A percentile compares a stretch with the other conserved stretches of the same genome.
Evolutionary conservation across 192 early-diverging fungal species (phyloP).

Genomic region (Thamnidium elegans): DNA sequence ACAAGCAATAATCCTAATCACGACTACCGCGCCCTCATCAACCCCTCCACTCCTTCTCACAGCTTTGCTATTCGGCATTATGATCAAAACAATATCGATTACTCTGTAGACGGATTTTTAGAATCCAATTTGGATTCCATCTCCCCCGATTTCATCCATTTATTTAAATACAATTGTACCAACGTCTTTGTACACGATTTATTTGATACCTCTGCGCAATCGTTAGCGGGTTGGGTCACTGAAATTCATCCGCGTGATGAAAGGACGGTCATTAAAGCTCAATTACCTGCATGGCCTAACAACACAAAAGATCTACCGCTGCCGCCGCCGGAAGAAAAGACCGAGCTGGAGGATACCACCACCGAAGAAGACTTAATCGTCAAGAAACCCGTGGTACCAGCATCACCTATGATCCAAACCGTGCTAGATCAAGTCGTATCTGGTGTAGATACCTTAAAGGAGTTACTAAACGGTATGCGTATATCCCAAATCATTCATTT

Average conservation of each 20-base stretch:
- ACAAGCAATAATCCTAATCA: conserved; percentile 26
- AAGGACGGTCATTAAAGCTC: conserved; percentile 68
- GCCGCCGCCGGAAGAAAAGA: no score
- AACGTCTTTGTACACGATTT: conserved; percentile 63
- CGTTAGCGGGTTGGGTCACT: conserved; percentile 50
- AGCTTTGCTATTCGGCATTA: conserved; percentile 68
- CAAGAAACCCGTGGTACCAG: background rate
- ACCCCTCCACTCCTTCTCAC: conserved; percentile 28
- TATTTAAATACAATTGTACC: conserved; percentile 60
- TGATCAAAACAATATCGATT: conserved; percentile 48
- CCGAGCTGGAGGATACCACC: no score
- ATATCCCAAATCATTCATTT: conserved; percentile 83
- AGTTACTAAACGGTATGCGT: conserved; percentile 21
- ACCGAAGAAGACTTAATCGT: background rate
- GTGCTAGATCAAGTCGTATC: conserved; percentile 3
- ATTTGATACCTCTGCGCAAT: conserved; percentile 52
- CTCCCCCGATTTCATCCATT: conserved; percentile 67
- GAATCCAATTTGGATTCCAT: conserved; percentile 56
- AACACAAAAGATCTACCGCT: no score
- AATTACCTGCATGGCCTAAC: conserved; percentile 64
- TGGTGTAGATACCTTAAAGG: background rate
- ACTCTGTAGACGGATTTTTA: conserved; percentile 65
- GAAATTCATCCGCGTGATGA: conserved; percentile 72
- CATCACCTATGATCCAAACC: background rate
- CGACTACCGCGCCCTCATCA: conserved; percentile 17